A percentile compares a stretch with the other conserved stretches of the same genome.
Evolutionary conservation across 1,284 basidiomycete genomes (phyloP).

Genomic region (Ustilago lituana): DNA sequence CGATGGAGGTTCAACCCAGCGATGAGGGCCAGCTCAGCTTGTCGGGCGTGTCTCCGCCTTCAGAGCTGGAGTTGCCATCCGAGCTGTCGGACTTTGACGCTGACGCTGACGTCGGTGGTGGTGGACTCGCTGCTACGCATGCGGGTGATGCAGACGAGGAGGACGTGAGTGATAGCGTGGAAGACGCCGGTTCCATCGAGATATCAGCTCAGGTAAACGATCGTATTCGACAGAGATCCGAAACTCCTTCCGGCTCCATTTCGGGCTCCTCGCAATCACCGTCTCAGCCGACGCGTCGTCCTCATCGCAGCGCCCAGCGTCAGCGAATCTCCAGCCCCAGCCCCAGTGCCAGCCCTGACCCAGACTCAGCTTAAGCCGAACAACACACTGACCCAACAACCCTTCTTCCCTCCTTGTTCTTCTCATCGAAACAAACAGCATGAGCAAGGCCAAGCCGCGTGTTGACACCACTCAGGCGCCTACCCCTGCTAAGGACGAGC

Average conservation of each 20-base stretch:
- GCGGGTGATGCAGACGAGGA: constrained; percentile 5
- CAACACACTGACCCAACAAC: too few species aligned
- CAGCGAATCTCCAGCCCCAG: too few species aligned
- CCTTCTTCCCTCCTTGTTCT: neutral
- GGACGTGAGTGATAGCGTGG: too few species aligned
- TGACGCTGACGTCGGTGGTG: too few species aligned
- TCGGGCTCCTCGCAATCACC: too few species aligned
- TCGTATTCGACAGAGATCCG: constrained; percentile 14
- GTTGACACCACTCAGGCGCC: constrained; percentile 47
- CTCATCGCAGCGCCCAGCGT: too few species aligned
- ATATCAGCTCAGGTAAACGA: neutral
- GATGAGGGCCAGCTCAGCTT: neutral
- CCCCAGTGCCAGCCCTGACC: too few species aligned
- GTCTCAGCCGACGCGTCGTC: too few species aligned
- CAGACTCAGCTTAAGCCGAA: too few species aligned
- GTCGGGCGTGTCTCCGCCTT: too few species aligned
- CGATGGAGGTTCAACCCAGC: neutral
- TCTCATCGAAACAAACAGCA: constrained; percentile 19
- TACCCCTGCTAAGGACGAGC: constrained; percentile 45
- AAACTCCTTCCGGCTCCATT: constrained; percentile 18
- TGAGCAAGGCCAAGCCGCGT: constrained; percentile 61
- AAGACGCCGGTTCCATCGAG: too few species aligned
- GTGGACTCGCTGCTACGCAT: too few species aligned
- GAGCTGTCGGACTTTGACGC: constrained; percentile 23
- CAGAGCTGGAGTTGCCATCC: constrained; percentile 12